Evolutionary conservation across 768 basidiomycete genomes (phyloP).

Genomic region (Tulasnella sp.): DNA sequence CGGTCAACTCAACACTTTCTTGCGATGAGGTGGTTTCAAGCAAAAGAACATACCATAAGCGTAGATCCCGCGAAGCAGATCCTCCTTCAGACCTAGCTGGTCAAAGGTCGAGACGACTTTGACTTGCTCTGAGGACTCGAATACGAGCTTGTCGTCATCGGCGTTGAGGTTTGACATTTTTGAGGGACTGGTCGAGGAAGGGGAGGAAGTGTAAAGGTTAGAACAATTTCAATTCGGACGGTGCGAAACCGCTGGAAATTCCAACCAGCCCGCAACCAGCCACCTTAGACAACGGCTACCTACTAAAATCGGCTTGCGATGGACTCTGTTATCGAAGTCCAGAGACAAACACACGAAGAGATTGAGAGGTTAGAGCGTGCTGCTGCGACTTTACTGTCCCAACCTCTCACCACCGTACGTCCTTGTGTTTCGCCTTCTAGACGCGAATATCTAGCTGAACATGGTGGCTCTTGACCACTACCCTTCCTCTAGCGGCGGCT

Average conservation of each 20-base stretch:
- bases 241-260: slow-evolving; percentile 22
- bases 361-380: slow-evolving; percentile 89
- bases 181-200: slow-evolving; percentile 13
- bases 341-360: slow-evolving; percentile 95
- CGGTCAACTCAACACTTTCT: slow-evolving; percentile 7
- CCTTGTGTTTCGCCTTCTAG: slow-evolving; percentile 11
- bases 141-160: slow-evolving; percentile 76
- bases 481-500: slow-evolving; percentile 30
- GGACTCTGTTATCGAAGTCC: slow-evolving; percentile 94
- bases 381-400: slow-evolving; percentile 78
- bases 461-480: neutral
- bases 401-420: slow-evolving; percentile 45
- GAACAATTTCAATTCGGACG: slow-evolving; percentile 27
- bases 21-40: slow-evolving; percentile 5
- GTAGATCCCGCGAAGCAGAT: slow-evolving; percentile 55
- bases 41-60: slow-evolving; percentile 47
- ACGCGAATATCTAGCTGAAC: slow-evolving; percentile 2
- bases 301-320: slow-evolving; percentile 50
- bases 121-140: slow-evolving; percentile 45
- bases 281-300: neutral
- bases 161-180: slow-evolving; percentile 60
- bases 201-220: slow-evolving; percentile 10
- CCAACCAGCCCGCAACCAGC: neutral
- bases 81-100: slow-evolving; percentile 48
- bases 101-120: slow-evolving; percentile 44